Conservation (phyloP, 2,329 filamentous ascomycete species). For the Nemania sp. region DNA sequence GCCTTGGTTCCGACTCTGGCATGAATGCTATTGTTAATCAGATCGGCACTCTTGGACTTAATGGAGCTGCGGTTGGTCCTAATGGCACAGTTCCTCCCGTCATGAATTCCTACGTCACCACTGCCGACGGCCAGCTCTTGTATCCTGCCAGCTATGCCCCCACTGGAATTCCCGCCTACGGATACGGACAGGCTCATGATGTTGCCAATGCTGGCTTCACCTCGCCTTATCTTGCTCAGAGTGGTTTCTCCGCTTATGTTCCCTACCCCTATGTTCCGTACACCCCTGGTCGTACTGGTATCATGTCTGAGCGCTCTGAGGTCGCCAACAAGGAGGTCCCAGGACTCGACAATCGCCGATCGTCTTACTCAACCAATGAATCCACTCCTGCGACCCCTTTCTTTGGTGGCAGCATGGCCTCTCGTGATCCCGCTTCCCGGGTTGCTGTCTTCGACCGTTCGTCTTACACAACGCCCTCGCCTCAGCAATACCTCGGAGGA, state of each 20-base stretch:
- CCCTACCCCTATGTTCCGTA: constrained; percentile 61
- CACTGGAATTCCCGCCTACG: constrained; percentile 44
- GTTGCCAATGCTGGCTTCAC: constrained; percentile 48
- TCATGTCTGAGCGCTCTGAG: constrained; percentile 60
- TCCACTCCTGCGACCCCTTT: constrained; percentile 75
- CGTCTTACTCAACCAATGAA: constrained; percentile 76
- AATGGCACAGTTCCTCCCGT: constrained; percentile 48
- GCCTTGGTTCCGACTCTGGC: constrained; percentile 42
- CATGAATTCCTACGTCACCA: constrained; percentile 49
- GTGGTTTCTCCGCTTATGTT: constrained; percentile 52
- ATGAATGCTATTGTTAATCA: constrained; percentile 49
- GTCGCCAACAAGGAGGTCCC: constrained; percentile 67
- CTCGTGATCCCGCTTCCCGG: constrained; percentile 70
- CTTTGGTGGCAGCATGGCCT: constrained; percentile 68
- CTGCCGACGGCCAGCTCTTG: constrained; percentile 51
- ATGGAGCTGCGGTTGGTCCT: constrained; percentile 44
- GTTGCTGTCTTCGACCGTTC: constrained; percentile 72
- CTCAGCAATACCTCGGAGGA: constrained; percentile 66
- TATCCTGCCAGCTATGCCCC: constrained; percentile 43
- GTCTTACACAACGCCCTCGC: constrained; percentile 75
- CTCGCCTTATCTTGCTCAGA: constrained; percentile 53
- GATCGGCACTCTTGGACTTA: constrained; percentile 53
- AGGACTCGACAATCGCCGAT: constrained; percentile 72
- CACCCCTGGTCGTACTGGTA: constrained; percentile 63
- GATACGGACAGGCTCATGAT: constrained; percentile 45